These are phyloP conservation scores for Cercospora sesami DNA, from an alignment of 2,329 filamentous ascomycete species.

Conservation along the genomic window DNA sequence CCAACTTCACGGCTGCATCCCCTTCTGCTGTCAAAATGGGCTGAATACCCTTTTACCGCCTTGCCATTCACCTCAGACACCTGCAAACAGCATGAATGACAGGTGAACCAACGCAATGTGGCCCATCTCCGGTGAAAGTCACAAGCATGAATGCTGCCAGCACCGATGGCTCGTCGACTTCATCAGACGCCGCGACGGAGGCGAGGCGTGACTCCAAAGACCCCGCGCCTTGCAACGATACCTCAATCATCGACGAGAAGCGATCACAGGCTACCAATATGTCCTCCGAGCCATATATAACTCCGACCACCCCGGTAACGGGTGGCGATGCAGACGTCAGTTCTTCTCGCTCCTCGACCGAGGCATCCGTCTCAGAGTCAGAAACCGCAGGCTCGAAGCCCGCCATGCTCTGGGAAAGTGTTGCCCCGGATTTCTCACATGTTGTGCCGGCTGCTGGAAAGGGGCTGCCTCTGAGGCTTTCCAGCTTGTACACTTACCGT, in stretches of 20 bases:
- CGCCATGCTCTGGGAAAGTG: neutral
- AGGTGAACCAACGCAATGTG: neutral
- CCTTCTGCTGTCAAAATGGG: neutral
- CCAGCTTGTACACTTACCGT: constrained; percentile 4
- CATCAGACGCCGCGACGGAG: neutral
- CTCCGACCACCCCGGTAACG: neutral
- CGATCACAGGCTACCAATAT: neutral
- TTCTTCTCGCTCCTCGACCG: neutral
- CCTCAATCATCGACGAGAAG: neutral
- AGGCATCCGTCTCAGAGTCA: neutral
- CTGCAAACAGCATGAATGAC: neutral
- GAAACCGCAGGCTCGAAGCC: neutral
- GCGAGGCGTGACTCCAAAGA: neutral
- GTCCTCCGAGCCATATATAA: neutral
- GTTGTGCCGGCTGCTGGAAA: neutral
- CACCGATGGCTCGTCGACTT: neutral
- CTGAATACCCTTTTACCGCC: neutral
- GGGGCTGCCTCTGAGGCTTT: constrained; percentile 5
- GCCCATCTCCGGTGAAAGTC: neutral
- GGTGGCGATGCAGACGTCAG: too few relatives aligned
- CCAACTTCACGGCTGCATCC: neutral
- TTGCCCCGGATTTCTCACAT: neutral
- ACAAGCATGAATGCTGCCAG: neutral
- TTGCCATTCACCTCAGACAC: neutral
- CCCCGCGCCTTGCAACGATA: neutral